Conservation (phyloP, 768 basidiomycete species). For the Plicaturopsis crispa region DNA sequence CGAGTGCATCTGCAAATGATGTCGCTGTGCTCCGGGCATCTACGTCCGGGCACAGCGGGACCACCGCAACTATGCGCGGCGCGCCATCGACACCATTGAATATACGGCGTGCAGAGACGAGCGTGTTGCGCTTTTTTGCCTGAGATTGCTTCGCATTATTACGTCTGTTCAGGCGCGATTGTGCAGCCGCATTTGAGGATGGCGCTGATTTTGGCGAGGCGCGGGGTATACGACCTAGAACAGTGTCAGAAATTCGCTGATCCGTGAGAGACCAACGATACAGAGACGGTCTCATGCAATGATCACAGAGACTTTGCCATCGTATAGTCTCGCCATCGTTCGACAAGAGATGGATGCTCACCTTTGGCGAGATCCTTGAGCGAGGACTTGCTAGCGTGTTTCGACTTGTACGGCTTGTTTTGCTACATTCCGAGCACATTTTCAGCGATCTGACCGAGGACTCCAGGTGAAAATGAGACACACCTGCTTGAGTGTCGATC, state of each 20-base stretch:
- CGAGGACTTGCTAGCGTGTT: constrained; percentile 79
- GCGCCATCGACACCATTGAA: constrained; percentile 73
- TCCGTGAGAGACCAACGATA: background rate
- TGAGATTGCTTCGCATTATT: constrained; percentile 85
- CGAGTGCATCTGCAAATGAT: constrained; percentile 54
- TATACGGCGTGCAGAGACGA: constrained; percentile 67
- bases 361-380: constrained; percentile 85
- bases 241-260: background rate
- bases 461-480: constrained; percentile 12
- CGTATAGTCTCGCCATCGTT: too few relatives aligned
- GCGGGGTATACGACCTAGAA: constrained; percentile 49
- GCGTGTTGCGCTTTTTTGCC: constrained; percentile 55
- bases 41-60: constrained; percentile 74
- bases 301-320: too few relatives aligned
- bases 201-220: constrained; percentile 45
- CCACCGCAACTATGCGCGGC: constrained; percentile 81
- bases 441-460: constrained; percentile 1
- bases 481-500: constrained; percentile 84
- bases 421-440: constrained; percentile 35
- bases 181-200: constrained; percentile 45
- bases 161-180: constrained; percentile 69
- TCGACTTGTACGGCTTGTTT: constrained; percentile 92
- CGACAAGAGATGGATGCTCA: too few relatives aligned
- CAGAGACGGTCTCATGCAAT: too few relatives aligned
- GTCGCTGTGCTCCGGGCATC: constrained; percentile 40